Evolutionary conservation across 495 filamentous ascomycete species (phyloP).

Genomic region (Ramalina peruviana): DNA sequence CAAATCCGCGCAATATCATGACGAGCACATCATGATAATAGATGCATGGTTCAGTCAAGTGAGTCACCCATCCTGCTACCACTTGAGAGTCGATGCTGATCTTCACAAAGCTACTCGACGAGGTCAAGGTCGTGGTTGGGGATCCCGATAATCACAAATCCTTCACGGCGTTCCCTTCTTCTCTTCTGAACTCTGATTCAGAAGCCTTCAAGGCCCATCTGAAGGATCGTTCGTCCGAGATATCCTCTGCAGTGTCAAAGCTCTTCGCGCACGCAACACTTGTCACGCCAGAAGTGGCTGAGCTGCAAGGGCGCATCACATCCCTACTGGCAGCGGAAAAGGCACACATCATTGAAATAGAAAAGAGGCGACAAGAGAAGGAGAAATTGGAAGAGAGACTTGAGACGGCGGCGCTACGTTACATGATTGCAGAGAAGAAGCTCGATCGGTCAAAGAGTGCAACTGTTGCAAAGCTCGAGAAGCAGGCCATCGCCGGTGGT

Average conservation of each 20-base stretch:
- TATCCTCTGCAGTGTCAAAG: constrained; percentile 43
- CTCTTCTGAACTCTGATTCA: constrained; percentile 48
- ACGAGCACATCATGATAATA: constrained; percentile 80
- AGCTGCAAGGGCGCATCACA: constrained; percentile 60
- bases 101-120: constrained; percentile 59
- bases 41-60: constrained; percentile 91
- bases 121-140: constrained; percentile 57
- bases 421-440: constrained; percentile 88
- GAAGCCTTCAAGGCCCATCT: constrained; percentile 70
- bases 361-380: constrained; percentile 63
- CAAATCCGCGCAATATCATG: constrained; percentile 63
- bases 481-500: constrained; percentile 60
- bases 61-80: constrained; percentile 18
- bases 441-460: constrained; percentile 75
- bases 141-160: constrained; percentile 35
- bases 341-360: constrained; percentile 58
- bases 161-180: constrained; percentile 39
- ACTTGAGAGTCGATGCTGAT: constrained; percentile 5
- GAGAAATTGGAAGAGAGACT: constrained; percentile 70
- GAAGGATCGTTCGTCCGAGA: constrained; percentile 41
- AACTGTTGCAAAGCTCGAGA: constrained; percentile 84
- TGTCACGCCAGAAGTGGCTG: constrained; percentile 46
- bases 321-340: constrained; percentile 70
- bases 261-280: constrained; percentile 35
- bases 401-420: constrained; percentile 72